Base-by-base conservation (phyloP, 1,284 basidiomycete genomes). In the Fomitopsis betulina region DNA sequence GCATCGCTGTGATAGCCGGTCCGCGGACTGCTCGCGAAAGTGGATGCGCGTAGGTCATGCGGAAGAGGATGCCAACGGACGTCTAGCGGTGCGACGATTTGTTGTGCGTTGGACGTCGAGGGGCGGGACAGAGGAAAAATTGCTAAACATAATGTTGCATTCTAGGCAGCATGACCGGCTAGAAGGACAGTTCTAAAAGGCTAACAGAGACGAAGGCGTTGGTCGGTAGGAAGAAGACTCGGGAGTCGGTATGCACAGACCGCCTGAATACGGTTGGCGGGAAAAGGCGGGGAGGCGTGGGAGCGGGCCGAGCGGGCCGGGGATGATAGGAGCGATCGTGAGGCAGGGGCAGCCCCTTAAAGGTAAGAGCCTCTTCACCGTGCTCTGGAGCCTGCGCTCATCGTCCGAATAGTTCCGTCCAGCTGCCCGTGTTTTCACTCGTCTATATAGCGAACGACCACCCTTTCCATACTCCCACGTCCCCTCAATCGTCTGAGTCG, bases 341-440 rank as follows among this genome's bases (percentile, higher is more conserved):
- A 54, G 23, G 15, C 30, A 35, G 17, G 19, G 32, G 25, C 30
- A 25, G 15, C n/a, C 55, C 55, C 23, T 12, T 51, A 39, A 56
- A 23, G 55, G 55, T 19, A 56, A 51, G 15, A 21, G 47, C n/a
- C 7, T 53, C 50, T 50, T 57, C 56, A 40, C 39, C 56, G 38
- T 45, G 42, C 42, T 45, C 42, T 45, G 42, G 42, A 45, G 42
- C 42, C 37, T 42, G 23, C 33, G 49, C 56, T 51, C 55, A 51
- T 51, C 55, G 56, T 53, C 56, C 56, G 56, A 57, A 53, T 42
- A 57, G 51, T 27, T 53, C 56, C 56, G 56, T 40, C 42, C 42
- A n/a, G n/a, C n/a, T n/a, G 42, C 10, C 35, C 55, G 21, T 33
- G 35, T 45, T 38, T 38, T 52, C 10, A 35, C 49, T 15, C 49